These are phyloP conservation scores for Saitozyma podzolica DNA, from an alignment of 768 basidiomycete species.

Conservation along the genomic window DNA sequence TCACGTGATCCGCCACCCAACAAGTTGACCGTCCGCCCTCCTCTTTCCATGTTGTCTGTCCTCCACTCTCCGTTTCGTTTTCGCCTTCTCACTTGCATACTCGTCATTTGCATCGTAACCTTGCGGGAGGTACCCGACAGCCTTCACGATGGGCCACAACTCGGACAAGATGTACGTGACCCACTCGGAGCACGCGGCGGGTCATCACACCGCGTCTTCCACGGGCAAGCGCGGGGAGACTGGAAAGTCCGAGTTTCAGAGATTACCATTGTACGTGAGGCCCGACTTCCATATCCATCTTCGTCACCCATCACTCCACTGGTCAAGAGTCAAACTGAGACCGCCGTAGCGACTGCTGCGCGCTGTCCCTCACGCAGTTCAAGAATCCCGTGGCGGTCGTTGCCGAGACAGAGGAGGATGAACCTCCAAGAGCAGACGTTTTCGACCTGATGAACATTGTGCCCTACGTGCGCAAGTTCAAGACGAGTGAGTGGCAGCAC, in stretches of 20 bases:
- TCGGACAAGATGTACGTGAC: constrained; percentile 53
- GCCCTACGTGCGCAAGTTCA: constrained; percentile 75
- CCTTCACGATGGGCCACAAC: constrained; percentile 47
- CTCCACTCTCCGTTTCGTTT: neutral
- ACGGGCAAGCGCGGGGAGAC: constrained; percentile 41
- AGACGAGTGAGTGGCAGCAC: constrained; percentile 43
- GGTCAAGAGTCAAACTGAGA: constrained; percentile 1
- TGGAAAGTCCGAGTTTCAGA: constrained; percentile 46
- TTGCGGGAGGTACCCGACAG: neutral
- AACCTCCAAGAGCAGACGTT: constrained; percentile 64
- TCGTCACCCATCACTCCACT: neutral
- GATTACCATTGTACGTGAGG: constrained; percentile 46
- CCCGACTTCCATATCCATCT: neutral
- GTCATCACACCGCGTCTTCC: constrained; percentile 42
- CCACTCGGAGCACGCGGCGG: constrained; percentile 51
- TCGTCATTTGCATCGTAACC: neutral
- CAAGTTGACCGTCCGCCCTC: neutral
- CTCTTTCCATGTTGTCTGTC: neutral
- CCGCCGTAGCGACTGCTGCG: constrained; percentile 69
- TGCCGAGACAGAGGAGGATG: constrained; percentile 56
- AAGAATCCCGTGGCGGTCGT: constrained; percentile 78
- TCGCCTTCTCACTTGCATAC: neutral
- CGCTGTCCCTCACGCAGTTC: constrained; percentile 87
- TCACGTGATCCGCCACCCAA: neutral
- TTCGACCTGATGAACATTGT: constrained; percentile 91